Evolutionary conservation across 2,329 filamentous ascomycete species (phyloP).

Genomic region (Coleophoma cylindrospora): DNA sequence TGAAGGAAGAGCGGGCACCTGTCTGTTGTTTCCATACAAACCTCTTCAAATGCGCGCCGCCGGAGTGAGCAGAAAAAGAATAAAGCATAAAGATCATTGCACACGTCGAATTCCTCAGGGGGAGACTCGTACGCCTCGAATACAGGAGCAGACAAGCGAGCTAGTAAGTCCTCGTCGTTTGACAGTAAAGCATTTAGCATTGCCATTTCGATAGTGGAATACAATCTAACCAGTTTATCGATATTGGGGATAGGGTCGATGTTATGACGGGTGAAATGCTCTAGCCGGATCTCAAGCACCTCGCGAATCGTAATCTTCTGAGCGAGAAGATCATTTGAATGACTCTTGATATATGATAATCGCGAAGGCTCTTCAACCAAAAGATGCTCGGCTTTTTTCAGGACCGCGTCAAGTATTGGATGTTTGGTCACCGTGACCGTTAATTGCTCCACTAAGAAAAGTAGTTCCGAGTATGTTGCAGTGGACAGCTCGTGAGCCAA

Average conservation of each 20-base stretch:
- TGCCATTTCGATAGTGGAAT: background rate
- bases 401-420: constrained; percentile 21
- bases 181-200: background rate
- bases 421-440: constrained; percentile 19
- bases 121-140: background rate
- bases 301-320: background rate
- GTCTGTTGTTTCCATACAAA: constrained; percentile 59
- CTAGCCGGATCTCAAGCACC: background rate
- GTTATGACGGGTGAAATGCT: background rate
- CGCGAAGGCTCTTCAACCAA: constrained; percentile 23
- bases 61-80: constrained; percentile 52
- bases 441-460: constrained; percentile 28
- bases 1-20: constrained; percentile 55
- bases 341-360: constrained; percentile 20
- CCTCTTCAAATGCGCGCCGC: constrained; percentile 53
- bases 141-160: background rate
- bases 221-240: background rate
- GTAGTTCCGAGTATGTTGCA: constrained; percentile 24
- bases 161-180: background rate
- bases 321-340: constrained; percentile 21
- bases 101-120: constrained; percentile 31
- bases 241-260: background rate
- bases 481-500: background rate
- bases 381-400: constrained; percentile 18
- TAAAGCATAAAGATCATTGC: constrained; percentile 49